Base-by-base conservation (phyloP, 257 asterid genomes). In the Solanum sparsipilum region DNA sequence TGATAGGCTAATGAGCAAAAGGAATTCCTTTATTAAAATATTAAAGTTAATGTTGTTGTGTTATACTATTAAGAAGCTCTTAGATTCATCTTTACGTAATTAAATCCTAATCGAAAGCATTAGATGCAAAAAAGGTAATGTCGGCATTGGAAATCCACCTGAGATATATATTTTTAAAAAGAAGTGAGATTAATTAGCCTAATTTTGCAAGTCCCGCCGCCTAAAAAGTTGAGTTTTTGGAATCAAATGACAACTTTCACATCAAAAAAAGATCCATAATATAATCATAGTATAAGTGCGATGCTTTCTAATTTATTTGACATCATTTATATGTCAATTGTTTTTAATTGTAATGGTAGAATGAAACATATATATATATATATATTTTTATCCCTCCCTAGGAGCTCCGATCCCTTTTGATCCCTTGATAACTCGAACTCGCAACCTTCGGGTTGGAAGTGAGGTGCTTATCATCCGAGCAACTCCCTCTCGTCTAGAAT, bases 121-220 rank as follows among this genome's bases (percentile, higher is more conserved):
- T 31, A 52, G 83, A 76, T 70, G 83, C 83, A 36, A 34, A 52
- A 46, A 36, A 58, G 89, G 32, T 46, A 20, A 65, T 75, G 88
- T 88, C 83, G 90, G 88, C 82, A 63, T 25, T 84, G 68, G 41
- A 29, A 81, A 81, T 81, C 85, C 12, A 81, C 85, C 85, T 81
- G 85, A 81, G 39, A 81, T 56, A 21, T 60, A 9, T 23, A 2
- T 56, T 67, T 56, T 20, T 21, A 5, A 67, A 67, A 4, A 39
- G 27, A 16, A 41, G 35, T 39, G 35, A 39, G 84, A 41, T 78
- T 78, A 44, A 18, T 81, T 20, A 81, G 27, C 85, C n/a, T 18
- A 48, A 81, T 46, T 46, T 81, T 81, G 39, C 27, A 27, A 79
- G 1, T 1, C 27, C 85, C 18, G 70, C 85, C 68, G 85, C 85